Evolutionary conservation across 371 early-diverging fungal species (phyloP).

Genomic region (Apophysomyces ossiformis): DNA sequence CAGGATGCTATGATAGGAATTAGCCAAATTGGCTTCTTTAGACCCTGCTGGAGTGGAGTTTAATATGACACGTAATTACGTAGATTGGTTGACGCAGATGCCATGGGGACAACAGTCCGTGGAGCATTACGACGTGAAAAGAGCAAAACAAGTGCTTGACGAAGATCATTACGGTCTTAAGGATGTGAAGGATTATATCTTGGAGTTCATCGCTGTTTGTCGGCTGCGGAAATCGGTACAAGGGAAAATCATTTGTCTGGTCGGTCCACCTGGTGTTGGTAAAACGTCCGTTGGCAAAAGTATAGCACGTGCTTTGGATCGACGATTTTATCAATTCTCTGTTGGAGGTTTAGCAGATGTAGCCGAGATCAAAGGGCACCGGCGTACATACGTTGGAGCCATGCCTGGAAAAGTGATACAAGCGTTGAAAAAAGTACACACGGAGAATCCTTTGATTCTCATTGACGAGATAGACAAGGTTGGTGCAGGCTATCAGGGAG

Average conservation of each 20-base stretch:
- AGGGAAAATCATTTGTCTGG: constrained; percentile 93
- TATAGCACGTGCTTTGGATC: constrained; percentile 88
- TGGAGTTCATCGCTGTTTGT: constrained; percentile 96
- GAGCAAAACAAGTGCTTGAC: constrained; percentile 83
- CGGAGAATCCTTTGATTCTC: constrained; percentile 93
- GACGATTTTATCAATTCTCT: constrained; percentile 93
- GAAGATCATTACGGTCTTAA: constrained; percentile 96
- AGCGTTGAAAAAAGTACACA: constrained; percentile 94
- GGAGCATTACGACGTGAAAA: constrained; percentile 85
- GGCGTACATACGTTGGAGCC: constrained; percentile 96
- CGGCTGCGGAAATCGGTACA: constrained; percentile 91
- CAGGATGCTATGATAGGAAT: constrained; percentile 54
- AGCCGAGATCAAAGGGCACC: constrained; percentile 97
- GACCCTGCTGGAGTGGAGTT: constrained; percentile 94
- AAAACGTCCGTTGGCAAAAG: constrained; percentile 97
- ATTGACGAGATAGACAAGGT: constrained; percentile 81
- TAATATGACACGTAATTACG: constrained; percentile 93
- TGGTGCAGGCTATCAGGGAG: constrained; percentile 21
- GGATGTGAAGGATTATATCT: constrained; percentile 95
- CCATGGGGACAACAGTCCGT: constrained; percentile 90
- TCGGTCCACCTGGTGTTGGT: constrained; percentile 96
- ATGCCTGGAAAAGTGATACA: constrained; percentile 98
- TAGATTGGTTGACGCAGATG: constrained; percentile 94
- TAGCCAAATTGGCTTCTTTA: constrained; percentile 84
- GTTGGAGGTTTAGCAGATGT: constrained; percentile 96